Evolutionary conservation across 1,284 basidiomycete species (phyloP).

Genomic region (Melampsora larici-populina): DNA sequence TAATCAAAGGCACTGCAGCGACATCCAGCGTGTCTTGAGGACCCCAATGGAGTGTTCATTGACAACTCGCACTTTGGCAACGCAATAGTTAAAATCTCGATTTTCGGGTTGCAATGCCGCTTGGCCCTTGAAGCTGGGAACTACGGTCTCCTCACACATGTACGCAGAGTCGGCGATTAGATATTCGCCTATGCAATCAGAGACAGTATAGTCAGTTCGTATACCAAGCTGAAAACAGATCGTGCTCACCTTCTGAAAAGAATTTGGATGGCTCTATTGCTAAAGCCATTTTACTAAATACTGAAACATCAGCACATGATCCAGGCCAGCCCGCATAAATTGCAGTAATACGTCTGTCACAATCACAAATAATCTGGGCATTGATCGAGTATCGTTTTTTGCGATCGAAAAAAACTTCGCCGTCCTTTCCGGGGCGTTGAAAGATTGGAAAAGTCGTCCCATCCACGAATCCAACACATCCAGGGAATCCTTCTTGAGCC

Average conservation of each 20-base stretch:
- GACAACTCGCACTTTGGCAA: neutral
- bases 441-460: neutral
- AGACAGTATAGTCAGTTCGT: neutral
- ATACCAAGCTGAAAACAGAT: too few relatives aligned
- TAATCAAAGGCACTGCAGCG: neutral
- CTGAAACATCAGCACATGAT: neutral
- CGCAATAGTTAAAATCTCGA: constrained; percentile 12
- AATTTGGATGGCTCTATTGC: too few relatives aligned
- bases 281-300: neutral
- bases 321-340: constrained; percentile 10
- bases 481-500: too few relatives aligned
- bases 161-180: neutral
- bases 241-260: too few relatives aligned
- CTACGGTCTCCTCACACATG: too few relatives aligned
- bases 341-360: neutral
- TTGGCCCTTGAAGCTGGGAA: constrained; percentile 5
- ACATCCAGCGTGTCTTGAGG: constrained; percentile 7
- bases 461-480: too few relatives aligned
- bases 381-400: constrained; percentile 5
- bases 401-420: neutral
- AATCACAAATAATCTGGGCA: constrained; percentile 8
- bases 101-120: neutral
- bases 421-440: neutral
- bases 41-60: constrained; percentile 8
- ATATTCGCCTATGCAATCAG: neutral